Evolutionary conservation across 441 rosid species (phyloP), one percentile per base, ranked within the genome.

Genomic region (Melastoma candidum): DNA sequence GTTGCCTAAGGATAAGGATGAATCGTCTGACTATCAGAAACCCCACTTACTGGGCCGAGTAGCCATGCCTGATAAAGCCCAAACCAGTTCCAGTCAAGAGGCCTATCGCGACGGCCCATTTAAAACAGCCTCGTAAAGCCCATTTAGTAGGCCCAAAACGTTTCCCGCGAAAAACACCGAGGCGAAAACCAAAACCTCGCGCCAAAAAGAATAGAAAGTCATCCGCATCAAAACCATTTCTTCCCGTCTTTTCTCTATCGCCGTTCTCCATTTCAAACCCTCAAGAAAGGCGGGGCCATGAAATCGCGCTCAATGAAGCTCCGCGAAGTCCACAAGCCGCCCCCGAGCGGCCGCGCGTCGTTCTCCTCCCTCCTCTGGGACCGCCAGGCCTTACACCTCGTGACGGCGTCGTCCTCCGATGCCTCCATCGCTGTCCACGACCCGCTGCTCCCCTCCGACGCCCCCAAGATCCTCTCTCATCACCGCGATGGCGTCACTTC

Each of bases 361-460:
- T 87, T 84, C 73, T 88, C 96, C 76, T 84, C 95, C 46, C 68
- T 92, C 72, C 68, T 81, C 49, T 92, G 98, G 97, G 98, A 92
- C 71, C 77, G 76, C 26, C 72, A 71, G 61, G 94, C 86, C 1
- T 66, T 46, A 39, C 94, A 92, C 54, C 70, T 88, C 24, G 94
- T 88, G 62, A 92, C 97, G 46, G 85, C 97, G 29, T 85, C 95
- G 17, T 85, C 98, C 26, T 80, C 90, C 1, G 94, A 88, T 57
- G 69, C 86, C 0, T 59, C 86, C 0, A 72, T 92, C 51, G 78
- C 80, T 36, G 72, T 92, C 60, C 97, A 88, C 72, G 87, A 92
- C 48, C 72, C 84, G 26, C 78, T 83, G 26, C 76, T 78, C 45
- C 78, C 77, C 56, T 85, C 93, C 27, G 68, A 58, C 66, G 58